Evolutionary conservation across 1,284 basidiomycete genomes (phyloP), one percentile per base, ranked within the genome.

Genomic region (Melampsora larici-populina): DNA sequence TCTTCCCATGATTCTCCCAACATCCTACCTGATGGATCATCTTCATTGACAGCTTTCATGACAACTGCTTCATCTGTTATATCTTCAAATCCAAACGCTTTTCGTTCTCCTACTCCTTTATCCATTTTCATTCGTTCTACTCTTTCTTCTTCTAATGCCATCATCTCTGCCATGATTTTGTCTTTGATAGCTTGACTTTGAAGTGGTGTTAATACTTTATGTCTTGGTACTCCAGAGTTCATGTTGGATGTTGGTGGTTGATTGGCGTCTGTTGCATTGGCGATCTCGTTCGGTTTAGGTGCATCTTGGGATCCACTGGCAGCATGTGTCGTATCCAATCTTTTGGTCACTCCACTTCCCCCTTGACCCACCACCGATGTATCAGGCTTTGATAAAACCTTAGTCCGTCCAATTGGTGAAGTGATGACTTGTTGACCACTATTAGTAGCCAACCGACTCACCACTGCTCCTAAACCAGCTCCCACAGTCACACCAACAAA

Each of bases 151-250:
- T 99, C 96, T 33, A 99, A 86, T 55, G 92, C 88, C 82, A 97
- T 88, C 96, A 99, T 99, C 87, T 99, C 96, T 82, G 92, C 89
- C 97, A 99, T 99, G 81, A 99, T 99, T 33, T 94, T 88, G 81
- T 94, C 92, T 18, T 93, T 89, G 81, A 99, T 99, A 0, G 91
- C 91, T 0, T 92, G 88, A 0, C 93, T 94, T 83, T 97, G 92
- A 1, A 89, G 86, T 17, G 89, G 87, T 77, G 91, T 90, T 13
- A 97, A 72, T 0, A 83, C 79, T 13, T 81, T 79, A 36, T 78
- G 81, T 68, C 77, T 84, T 78, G 64, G 81, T 70, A 74, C 81
- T 79, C 79, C 49, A 4, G 80, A 72, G 4, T 81, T 49, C 7
- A 72, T 40, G 13, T 73, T 9, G 29, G 43, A 21, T 2, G 65